phyloP scores from a whole-genome alignment of 495 filamentous ascomycete species.

The Penicillium arizonense region DNA sequence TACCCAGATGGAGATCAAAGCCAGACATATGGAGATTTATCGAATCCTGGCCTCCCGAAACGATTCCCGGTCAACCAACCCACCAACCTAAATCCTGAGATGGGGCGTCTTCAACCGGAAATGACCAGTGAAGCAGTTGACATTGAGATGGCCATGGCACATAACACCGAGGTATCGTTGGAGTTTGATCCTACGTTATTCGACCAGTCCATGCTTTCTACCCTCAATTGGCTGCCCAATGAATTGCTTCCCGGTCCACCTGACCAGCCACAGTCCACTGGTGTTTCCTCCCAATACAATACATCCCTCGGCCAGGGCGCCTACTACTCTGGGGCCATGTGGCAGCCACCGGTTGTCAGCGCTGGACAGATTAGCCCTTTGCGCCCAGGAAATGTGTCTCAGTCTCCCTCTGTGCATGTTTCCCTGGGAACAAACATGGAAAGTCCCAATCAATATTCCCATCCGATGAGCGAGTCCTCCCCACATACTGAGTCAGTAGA shows the following conservation, averaged over 20 bases:
- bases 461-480: conserved; percentile 19
- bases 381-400: conserved; percentile 17
- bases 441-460: conserved; percentile 18
- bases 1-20: conserved; percentile 10
- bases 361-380: conserved; percentile 16
- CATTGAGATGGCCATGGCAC: conserved; percentile 18
- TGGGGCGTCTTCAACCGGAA: conserved; percentile 14
- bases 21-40: conserved; percentile 12
- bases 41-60: conserved; percentile 10
- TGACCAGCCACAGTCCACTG: conserved; percentile 9
- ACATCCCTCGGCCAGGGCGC: conserved; percentile 14
- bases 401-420: conserved; percentile 20
- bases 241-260: conserved; percentile 19
- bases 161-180: conserved; percentile 23
- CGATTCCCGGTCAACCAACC: conserved; percentile 9
- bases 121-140: conserved; percentile 10
- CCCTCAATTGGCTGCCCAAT: conserved; percentile 40
- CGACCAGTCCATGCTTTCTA: conserved; percentile 26
- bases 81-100: conserved; percentile 4
- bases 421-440: conserved; percentile 18
- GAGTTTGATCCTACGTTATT: conserved; percentile 24
- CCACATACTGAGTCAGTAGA: conserved; percentile 17
- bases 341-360: conserved; percentile 31
- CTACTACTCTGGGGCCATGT: conserved; percentile 20
- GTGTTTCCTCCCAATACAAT: conserved; percentile 14